phyloP scores from a whole-genome alignment of 805 yeast genomes.

The Candida silvicultrix region DNA sequence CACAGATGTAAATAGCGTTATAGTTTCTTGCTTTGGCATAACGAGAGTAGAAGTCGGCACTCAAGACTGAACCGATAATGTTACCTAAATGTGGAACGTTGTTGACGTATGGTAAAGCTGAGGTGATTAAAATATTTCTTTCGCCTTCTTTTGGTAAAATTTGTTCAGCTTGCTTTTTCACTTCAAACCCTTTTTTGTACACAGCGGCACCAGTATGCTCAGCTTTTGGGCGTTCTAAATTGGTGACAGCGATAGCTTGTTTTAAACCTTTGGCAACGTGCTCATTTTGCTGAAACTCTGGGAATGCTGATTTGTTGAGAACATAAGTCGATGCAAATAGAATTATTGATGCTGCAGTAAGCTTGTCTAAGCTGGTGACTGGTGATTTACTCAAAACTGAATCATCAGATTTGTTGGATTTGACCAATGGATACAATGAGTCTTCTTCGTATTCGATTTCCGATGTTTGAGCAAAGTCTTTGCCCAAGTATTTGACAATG shows the following conservation, averaged over 20 bases:
- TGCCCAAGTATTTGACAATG: slow-evolving; percentile 55
- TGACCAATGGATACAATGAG: slow-evolving; percentile 33
- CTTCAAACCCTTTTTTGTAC: slow-evolving; percentile 19
- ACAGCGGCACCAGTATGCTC: slow-evolving; percentile 35
- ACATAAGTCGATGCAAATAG: slow-evolving; percentile 55
- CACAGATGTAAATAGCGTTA: slow-evolving; percentile 84
- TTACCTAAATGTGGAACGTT: slow-evolving; percentile 98
- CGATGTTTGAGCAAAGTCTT: slow-evolving; percentile 34
- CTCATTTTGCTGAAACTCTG: slow-evolving; percentile 22
- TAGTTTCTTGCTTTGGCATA: slow-evolving; percentile 84
- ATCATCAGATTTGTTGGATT: slow-evolving; percentile 26
- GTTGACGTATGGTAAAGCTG: slow-evolving; percentile 96
- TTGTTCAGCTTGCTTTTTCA: slow-evolving; percentile 25
- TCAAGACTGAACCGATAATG: slow-evolving; percentile 88
- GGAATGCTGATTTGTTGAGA: slow-evolving; percentile 19
- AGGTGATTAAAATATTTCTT: slow-evolving; percentile 82
- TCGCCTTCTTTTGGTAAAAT: slow-evolving; percentile 65
- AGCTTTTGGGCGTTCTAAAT: slow-evolving; percentile 33
- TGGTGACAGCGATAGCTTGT: slow-evolving; percentile 39
- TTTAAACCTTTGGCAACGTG: slow-evolving; percentile 40
- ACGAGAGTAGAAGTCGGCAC: slow-evolving; percentile 91
- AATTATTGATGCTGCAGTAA: slow-evolving; percentile 49
- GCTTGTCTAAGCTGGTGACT: slow-evolving; percentile 22
- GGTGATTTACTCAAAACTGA: slow-evolving; percentile 8
- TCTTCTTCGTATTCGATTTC: slow-evolving; percentile 39